Conservation (phyloP, 2,329 filamentous ascomycete genomes). For the Diaporthe humulicola region DNA sequence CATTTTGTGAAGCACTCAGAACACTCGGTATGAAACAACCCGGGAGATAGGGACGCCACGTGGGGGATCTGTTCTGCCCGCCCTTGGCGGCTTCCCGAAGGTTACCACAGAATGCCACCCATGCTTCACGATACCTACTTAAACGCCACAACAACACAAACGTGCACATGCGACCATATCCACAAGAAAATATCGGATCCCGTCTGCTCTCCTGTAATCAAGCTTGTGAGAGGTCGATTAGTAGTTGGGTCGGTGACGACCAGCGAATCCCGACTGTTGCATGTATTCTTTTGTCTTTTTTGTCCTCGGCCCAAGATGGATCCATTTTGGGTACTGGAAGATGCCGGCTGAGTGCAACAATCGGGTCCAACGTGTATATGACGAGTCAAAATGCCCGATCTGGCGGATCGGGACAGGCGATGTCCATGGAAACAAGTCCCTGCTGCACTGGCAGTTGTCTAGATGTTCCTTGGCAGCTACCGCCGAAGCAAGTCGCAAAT, state of each 20-base stretch:
- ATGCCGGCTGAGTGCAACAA: not conserved
- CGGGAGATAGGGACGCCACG: not conserved
- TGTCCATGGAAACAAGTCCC: not conserved
- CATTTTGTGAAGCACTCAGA: not conserved
- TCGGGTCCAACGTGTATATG: not conserved
- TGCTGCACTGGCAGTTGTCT: not conserved
- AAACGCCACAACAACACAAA: not conserved
- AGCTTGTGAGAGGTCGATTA: slow-evolving; percentile 26
- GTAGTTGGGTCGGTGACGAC: slow-evolving; percentile 27
- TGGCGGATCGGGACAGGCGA: not conserved
- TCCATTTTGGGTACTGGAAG: not conserved
- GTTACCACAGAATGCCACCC: too few species aligned
- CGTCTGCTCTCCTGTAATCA: slow-evolving; percentile 23
- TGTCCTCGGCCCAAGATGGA: too few species aligned
- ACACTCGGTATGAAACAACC: not conserved
- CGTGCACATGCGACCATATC: slow-evolving; percentile 19
- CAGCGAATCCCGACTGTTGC: slow-evolving; percentile 34
- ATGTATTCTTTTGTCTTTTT: slow-evolving; percentile 35
- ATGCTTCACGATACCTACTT: not conserved
- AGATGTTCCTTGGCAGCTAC: too few species aligned
- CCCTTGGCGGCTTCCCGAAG: not conserved
- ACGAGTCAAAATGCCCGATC: not conserved
- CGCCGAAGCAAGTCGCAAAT: too few species aligned
- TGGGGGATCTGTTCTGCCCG: not conserved
- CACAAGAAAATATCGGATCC: slow-evolving; percentile 30